Evolutionary conservation across 345 rosid genomes (phyloP), one percentile per base, ranked within the genome.

Genomic region (Mangifera indica): DNA sequence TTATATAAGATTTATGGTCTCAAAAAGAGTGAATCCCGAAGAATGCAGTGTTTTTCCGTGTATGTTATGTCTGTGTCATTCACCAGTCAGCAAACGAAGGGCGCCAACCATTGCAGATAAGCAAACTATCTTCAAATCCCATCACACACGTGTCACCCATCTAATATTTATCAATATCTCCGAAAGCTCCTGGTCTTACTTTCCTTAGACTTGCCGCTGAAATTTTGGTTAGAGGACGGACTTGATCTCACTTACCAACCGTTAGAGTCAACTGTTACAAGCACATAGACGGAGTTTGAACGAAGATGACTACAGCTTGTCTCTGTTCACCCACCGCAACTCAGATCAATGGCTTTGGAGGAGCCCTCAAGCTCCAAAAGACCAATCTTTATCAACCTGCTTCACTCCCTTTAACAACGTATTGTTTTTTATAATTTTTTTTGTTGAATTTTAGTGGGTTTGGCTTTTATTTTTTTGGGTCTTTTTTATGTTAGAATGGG

Each of bases 31-130:
- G n/a, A 18, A 48, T 12, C 1, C 53, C 17, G 14, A 37, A 40
- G 0, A 32, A 21, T 21, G 25, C 9, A 26, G 3, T 26, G n/a
- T 11, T 21, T 63, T 21, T 63, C 52, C 2, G 20, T 5, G 10
- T 15, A n/a, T n/a, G n/a, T 29, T 29, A 0, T 13, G 18, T 49
- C 5, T 13, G 7, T 0, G n/a, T 17, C 55, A 5, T 24, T 13
- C 7, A 29, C 74, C 60, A 42, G 67, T 60, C 74, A 60, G 66
- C 74, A n/a, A 37, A 21, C 59, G 60, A 9, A 29, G 74, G 49
- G 67, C 77, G 72, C 89, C 92, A 84, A 77, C 79, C 89, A 56
- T 80, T 81, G 67, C 69, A 60, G 92, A 88, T 88, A 88, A 85
- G 89, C 76, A 78, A 69, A 52, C 20, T 0, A 74, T 60, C 73